phyloP scores from a whole-genome alignment of 2,329 filamentous ascomycete genomes.

The Daldinia eschscholtzii region DNA sequence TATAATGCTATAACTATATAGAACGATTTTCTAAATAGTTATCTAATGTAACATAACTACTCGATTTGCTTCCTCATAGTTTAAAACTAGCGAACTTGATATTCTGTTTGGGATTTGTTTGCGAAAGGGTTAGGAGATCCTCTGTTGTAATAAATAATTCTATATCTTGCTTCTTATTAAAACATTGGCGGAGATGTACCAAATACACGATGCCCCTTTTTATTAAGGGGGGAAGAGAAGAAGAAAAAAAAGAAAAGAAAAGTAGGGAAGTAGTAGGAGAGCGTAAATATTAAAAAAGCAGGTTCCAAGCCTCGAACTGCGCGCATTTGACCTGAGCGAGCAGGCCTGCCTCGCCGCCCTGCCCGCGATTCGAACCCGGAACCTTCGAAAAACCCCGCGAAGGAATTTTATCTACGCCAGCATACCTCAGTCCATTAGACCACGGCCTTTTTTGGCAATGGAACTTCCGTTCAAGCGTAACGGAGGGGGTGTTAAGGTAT shows the following conservation, averaged over 20 bases:
- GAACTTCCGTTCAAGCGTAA: background rate
- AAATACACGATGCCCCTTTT: no score
- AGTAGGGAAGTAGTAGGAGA: no score
- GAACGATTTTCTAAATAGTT: no score
- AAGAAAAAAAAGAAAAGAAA: background rate
- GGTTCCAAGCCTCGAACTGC: background rate
- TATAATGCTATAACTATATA: no score
- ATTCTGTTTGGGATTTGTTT: no score
- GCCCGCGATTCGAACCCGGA: background rate
- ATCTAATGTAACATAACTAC: no score
- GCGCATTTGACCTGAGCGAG: background rate
- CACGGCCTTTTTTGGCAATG: background rate
- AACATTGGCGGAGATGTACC: no score
- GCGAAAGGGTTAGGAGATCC: no score
- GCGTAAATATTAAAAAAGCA: background rate
- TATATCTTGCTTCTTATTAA: no score
- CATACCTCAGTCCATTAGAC: background rate
- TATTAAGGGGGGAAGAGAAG: background rate
- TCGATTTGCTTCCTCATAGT: no score
- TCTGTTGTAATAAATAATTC: no score
- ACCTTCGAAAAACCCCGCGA: constrained; percentile 4
- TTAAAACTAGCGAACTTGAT: no score
- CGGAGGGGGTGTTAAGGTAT: background rate
- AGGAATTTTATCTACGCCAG: background rate
- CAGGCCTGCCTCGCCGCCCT: background rate